Evolutionary conservation across 176 grass and related monocot species (phyloP), one percentile per base, ranked within the genome.

Genomic region (Guadua angustifolia): DNA sequence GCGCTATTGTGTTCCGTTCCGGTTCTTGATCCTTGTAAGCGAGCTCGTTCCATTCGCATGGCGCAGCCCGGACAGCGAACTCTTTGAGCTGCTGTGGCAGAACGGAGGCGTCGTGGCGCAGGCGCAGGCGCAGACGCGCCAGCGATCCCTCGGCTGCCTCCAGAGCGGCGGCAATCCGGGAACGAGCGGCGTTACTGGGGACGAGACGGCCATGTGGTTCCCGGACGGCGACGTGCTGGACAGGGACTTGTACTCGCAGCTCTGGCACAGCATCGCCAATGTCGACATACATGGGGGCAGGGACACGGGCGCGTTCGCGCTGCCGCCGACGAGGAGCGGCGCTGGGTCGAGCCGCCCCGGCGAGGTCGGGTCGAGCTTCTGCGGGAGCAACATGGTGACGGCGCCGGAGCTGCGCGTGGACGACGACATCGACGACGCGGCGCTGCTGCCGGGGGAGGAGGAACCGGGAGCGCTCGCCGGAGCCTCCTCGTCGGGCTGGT

Each of bases 1-100:
- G 10, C 17, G 38, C 82, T 16, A 7, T 25, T 71, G 13, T 45
- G 32, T 49, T 69, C 21, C 40, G 22, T 36, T 84, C 12, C 60
- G 25, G 15, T 58, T 67, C 38, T 26, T 78, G 56, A 47, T 58
- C 59, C 67, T 6, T 21, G 62, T 57, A 42, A 57, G 9, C n/a
- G 64, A 12, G 12, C 14, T 43, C 22, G 15, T 45, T 44, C 50
- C 1, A 2, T 73, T 52, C 4, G 46, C 6, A 53, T 78, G 71
- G 64, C 79, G 58, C 86, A 99, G 91, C 18, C 33, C 43, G 11
- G 93, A 87, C 22, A 62, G 88, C 62, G 97, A 94, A 69, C 81
- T 99, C 10, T 68, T 96, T 43, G 97, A 99, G 74, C 79, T 99
- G 8, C 40, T 99, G 32, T 99, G 97, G 97, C 89, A 92, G 80